Conservation (phyloP, 1,284 basidiomycete genomes). For the Rhodotorula sp. region DNA sequence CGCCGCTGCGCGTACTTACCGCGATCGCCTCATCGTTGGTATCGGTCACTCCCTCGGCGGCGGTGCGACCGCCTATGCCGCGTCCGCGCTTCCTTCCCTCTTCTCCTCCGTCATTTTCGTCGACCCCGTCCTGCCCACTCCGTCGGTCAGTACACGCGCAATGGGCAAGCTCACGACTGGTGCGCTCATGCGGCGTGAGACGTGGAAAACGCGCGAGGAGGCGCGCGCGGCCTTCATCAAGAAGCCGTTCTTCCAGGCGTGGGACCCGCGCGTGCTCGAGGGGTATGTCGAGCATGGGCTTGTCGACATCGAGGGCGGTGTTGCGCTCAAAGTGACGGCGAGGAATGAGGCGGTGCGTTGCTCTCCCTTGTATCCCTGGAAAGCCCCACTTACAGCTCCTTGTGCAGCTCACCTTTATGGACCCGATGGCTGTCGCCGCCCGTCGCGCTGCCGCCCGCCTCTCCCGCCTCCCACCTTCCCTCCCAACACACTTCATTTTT, state of each 20-base stretch:
- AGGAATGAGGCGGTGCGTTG: constrained; percentile 33
- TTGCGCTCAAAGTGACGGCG: constrained; percentile 29
- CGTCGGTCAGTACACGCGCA: constrained; percentile 39
- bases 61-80: constrained; percentile 51
- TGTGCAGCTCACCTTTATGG: constrained; percentile 43
- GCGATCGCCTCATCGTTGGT: constrained; percentile 57
- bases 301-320: constrained; percentile 14
- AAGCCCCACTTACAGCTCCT: not conserved
- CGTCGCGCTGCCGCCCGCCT: constrained; percentile 38
- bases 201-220: constrained; percentile 58
- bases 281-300: constrained; percentile 60
- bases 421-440: constrained; percentile 35
- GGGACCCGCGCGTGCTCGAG: constrained; percentile 70
- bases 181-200: constrained; percentile 38
- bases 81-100: constrained; percentile 62
- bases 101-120: constrained; percentile 74
- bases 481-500: constrained; percentile 42
- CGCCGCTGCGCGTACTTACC: constrained; percentile 48
- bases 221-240: constrained; percentile 61
- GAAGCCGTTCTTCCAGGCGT: constrained; percentile 68
- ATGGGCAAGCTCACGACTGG: constrained; percentile 39
- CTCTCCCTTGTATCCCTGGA: too few relatives aligned
- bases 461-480: constrained; percentile 21
- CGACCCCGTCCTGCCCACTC: constrained; percentile 69
- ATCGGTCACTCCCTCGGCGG: constrained; percentile 84